These are phyloP conservation scores for Beta macrorhiza DNA, from an alignment of 179 eudicot genomes.

Conservation along the genomic window DNA sequence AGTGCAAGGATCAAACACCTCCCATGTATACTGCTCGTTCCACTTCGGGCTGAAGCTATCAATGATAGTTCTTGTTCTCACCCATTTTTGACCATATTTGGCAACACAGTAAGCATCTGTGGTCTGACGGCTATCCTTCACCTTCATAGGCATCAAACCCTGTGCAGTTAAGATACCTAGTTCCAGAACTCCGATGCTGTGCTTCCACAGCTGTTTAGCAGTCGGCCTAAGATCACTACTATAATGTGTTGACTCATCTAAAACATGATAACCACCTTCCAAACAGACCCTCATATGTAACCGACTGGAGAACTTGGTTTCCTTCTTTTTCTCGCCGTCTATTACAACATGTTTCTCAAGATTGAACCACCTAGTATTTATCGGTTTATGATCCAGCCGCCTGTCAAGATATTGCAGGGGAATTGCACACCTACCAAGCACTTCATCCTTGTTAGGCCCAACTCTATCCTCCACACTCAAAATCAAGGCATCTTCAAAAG, in stretches of 20 bases:
- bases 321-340: conserved; percentile 69
- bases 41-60: conserved; percentile 63
- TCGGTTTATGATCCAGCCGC: conserved; percentile 62
- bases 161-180: conserved; percentile 68
- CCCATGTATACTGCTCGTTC: conserved; percentile 72
- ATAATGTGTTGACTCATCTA: conserved; percentile 77
- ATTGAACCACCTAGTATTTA: conserved; percentile 57
- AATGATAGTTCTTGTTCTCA: conserved; percentile 71
- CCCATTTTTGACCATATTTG: conserved; percentile 80
- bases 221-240: conserved; percentile 79
- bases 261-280: conserved; percentile 82
- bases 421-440: conserved; percentile 54
- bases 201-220: conserved; percentile 71
- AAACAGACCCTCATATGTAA: conserved; percentile 68
- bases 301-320: conserved; percentile 62
- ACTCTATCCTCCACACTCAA: conserved; percentile 75
- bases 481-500: conserved; percentile 73
- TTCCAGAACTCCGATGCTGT: conserved; percentile 72
- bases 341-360: conserved; percentile 59
- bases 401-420: conserved; percentile 59
- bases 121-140: conserved; percentile 57
- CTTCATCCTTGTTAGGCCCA: conserved; percentile 64
- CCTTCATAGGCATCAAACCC: conserved; percentile 74
- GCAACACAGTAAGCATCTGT: conserved; percentile 85
- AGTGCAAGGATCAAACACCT: conserved; percentile 65